These are phyloP conservation scores for Naumovozyma castellii DNA, from an alignment of 805 yeast species.

Conservation along the genomic window DNA sequence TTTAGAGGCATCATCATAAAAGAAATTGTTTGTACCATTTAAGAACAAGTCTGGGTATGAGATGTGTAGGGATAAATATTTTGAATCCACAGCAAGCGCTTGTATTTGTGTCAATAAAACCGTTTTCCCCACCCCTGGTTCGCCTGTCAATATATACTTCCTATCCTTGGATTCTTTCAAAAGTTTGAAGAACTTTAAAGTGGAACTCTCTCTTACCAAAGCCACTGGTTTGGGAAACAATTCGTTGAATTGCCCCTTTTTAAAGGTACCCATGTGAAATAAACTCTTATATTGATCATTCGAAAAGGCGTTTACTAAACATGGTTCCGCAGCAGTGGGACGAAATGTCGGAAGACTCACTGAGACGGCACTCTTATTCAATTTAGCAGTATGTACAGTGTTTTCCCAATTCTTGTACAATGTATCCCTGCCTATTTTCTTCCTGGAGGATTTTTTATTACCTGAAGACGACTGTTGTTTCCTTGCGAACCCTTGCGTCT, in stretches of 20 bases:
- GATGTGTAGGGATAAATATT: slow-evolving; percentile 55
- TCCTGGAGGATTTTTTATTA: slow-evolving; percentile 14
- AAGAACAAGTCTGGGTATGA: slow-evolving; percentile 51
- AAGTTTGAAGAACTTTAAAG: slow-evolving; percentile 32
- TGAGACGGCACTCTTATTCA: slow-evolving; percentile 21
- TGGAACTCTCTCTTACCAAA: slow-evolving; percentile 44
- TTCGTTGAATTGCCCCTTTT: slow-evolving; percentile 60
- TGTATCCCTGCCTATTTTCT: slow-evolving; percentile 23
- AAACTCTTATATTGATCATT: slow-evolving; percentile 36
- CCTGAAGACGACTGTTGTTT: slow-evolving; percentile 6
- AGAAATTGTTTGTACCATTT: slow-evolving; percentile 68
- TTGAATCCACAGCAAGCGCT: slow-evolving; percentile 32
- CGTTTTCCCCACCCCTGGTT: slow-evolving; percentile 72
- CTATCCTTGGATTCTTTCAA: slow-evolving; percentile 36
- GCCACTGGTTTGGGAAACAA: slow-evolving; percentile 52
- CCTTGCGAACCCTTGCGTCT: slow-evolving; percentile 26
- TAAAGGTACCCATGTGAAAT: slow-evolving; percentile 51
- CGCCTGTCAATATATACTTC: slow-evolving; percentile 54
- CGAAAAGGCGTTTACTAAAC: slow-evolving; percentile 35
- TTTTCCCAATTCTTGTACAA: slow-evolving; percentile 29
- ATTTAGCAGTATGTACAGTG: slow-evolving; percentile 26
- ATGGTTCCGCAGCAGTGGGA: slow-evolving; percentile 11
- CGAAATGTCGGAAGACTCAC: slow-evolving; percentile 17
- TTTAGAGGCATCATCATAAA: slow-evolving; percentile 39
- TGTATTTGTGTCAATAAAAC: slow-evolving; percentile 52